Evolutionary conservation across 306 rosid genomes (phyloP), one percentile per base, ranked within the genome.

Genomic region (Purshia tridentata): DNA sequence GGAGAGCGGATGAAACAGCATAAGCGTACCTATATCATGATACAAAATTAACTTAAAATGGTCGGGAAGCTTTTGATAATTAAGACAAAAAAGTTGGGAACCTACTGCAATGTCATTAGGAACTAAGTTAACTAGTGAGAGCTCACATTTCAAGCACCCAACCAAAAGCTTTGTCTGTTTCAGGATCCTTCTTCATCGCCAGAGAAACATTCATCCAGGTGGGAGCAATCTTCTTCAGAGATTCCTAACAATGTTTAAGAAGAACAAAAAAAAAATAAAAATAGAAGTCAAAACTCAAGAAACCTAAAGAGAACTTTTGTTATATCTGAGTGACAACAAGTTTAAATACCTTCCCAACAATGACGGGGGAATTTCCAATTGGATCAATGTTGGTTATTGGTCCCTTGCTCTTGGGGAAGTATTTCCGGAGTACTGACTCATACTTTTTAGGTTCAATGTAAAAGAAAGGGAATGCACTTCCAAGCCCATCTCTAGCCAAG

Each of bases 111-210:
- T 47, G 55, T 42, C 74, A 65, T 57, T 51, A 39, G 64, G 19
- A 57, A 65, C 35, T 16, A 53, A 58, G 69, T 23, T 62, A 53
- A 70, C 10, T 57, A n/a, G 72, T 41, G 81, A 76, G 67, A 69
- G 52, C 84, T 73, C 76, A 94, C 99, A 95, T 95, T 90, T 95
- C 99, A 76, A 95, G 99, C 83, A 95, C 99, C 99, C 99, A 95
- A 70, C 99, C 99, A 78, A 95, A 95, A 83, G 99, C 96, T 78
- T 88, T 92, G 76, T 95, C 99, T 18, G 99, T 76, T 83, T 91
- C 96, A 74, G 99, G 99, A 83, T 95, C 98, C 80, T 92, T 90
- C 86, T 95, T 95, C 99, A 95, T 95, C 44, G 97, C 98, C 84
- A 95, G 70, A 69, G 99, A 95, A 77, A 95, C 69, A 82, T 95